A percentile compares a stretch with the other conserved stretches of the same genome.
phyloP scores from a whole-genome alignment of 768 basidiomycete species.

The Mycena filopes region DNA sequence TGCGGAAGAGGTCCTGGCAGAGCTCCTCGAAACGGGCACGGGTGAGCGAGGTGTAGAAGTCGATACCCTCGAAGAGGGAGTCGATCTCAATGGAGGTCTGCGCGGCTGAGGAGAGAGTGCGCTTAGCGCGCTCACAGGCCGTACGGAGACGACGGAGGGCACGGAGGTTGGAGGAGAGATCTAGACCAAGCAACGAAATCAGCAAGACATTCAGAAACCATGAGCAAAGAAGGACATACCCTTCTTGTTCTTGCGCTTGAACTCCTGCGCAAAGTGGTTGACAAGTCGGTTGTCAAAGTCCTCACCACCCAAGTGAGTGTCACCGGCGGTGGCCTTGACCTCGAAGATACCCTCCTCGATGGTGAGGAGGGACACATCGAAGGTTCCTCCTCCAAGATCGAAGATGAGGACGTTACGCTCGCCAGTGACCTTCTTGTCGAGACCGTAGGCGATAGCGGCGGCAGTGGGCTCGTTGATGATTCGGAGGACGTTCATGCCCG shows the following conservation, averaged over 20 bases:
- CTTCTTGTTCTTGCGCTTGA: constrained; percentile 98
- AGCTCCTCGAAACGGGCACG: constrained; percentile 98
- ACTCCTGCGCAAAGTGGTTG: constrained; percentile 96
- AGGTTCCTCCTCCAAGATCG: constrained; percentile 98
- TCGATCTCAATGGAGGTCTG: constrained; percentile 99
- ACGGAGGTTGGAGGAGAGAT: constrained; percentile 91
- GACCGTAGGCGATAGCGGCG: constrained; percentile 97
- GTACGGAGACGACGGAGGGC: constrained; percentile 97
- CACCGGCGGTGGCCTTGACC: constrained; percentile 98
- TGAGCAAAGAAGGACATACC: constrained; percentile 52
- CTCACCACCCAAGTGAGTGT: constrained; percentile 98
- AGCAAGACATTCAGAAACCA: constrained; percentile 11
- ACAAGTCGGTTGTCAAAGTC: constrained; percentile 99
- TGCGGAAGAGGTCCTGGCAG: constrained; percentile 94
- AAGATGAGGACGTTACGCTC: constrained; percentile 98
- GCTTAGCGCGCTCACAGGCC: constrained; percentile 98
- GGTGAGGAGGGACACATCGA: constrained; percentile 96
- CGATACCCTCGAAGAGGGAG: constrained; percentile 96
- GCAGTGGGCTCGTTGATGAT: constrained; percentile 99
- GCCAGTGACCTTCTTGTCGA: constrained; percentile 91
- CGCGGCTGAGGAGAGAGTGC: constrained; percentile 95
- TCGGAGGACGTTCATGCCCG: constrained; percentile 95
- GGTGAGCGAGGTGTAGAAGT: constrained; percentile 98
- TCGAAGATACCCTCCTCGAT: constrained; percentile 99
- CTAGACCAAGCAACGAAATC: constrained; percentile 46